A percentile compares a stretch with the other conserved stretches of the same genome.
Conservation (phyloP, 345 rosid genomes). For the Syzygium oleosum region DNA sequence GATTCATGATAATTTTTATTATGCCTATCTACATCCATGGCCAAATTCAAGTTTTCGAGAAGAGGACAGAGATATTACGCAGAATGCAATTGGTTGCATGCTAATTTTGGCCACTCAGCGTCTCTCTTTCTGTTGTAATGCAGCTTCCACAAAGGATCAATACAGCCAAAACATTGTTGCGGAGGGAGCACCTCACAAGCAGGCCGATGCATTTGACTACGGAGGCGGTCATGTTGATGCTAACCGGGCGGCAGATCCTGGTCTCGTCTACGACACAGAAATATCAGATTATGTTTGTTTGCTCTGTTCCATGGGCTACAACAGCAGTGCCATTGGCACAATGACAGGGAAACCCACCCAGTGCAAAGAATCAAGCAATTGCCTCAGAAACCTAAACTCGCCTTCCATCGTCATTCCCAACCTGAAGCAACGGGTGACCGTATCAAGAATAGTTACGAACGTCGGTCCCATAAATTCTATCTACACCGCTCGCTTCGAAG, state of each 20-base stretch:
- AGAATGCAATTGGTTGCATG: not conserved
- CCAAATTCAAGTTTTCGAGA: not conserved
- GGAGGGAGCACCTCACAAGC: conserved; percentile 51
- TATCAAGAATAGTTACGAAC: conserved; percentile 57
- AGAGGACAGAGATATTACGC: not conserved
- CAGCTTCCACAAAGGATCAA: conserved; percentile 44
- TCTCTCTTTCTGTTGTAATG: not conserved
- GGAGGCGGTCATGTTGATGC: conserved; percentile 71
- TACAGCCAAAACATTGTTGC: conserved; percentile 33
- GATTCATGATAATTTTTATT: not conserved
- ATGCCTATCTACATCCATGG: not conserved
- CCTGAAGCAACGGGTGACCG: conserved; percentile 30
- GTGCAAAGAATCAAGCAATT: conserved; percentile 27
- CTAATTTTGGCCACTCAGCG: not conserved
- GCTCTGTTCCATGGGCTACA: conserved; percentile 55
- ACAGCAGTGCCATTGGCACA: conserved; percentile 34
- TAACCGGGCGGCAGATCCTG: conserved; percentile 36
- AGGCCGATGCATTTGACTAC: conserved; percentile 53
- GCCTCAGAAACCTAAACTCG: conserved; percentile 42
- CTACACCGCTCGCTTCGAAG: conserved; percentile 35
- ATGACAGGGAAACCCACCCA: conserved; percentile 22
- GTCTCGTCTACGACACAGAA: conserved; percentile 47
- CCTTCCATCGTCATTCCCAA: conserved; percentile 65
- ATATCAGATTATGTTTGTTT: conserved; percentile 36
- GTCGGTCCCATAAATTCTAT: conserved; percentile 43